Conservation (phyloP, 768 basidiomycete species). For the Kwoniella dejecticola region DNA sequence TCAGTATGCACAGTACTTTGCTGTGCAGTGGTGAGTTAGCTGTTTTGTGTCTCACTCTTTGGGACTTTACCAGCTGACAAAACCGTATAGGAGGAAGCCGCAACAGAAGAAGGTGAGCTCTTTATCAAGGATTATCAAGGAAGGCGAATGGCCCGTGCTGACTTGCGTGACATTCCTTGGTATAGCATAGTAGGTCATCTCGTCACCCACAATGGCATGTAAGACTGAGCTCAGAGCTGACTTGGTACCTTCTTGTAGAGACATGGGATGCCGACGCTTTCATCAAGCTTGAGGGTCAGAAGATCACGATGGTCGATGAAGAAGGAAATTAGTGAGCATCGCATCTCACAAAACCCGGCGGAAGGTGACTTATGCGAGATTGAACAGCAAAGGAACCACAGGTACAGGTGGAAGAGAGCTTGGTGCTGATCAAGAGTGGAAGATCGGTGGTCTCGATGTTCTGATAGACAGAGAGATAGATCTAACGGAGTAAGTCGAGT, state of each 20-base stretch:
- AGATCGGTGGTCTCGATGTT: slow-evolving; percentile 41
- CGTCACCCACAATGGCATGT: background rate
- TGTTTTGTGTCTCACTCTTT: background rate
- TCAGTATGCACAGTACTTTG: slow-evolving; percentile 26
- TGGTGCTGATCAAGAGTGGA: slow-evolving; percentile 39
- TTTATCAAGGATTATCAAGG: background rate
- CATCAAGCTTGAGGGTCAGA: slow-evolving; percentile 41
- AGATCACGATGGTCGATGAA: slow-evolving; percentile 46
- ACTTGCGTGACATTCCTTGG: background rate
- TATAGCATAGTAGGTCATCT: slow-evolving; percentile 38
- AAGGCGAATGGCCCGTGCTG: background rate
- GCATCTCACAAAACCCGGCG: too few species aligned
- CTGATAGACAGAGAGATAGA: slow-evolving; percentile 34
- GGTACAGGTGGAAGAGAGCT: slow-evolving; percentile 22
- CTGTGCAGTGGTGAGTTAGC: slow-evolving; percentile 43
- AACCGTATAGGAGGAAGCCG: slow-evolving; percentile 38
- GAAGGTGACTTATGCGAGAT: background rate
- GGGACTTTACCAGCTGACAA: slow-evolving; percentile 3
- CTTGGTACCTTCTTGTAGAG: slow-evolving; percentile 29
- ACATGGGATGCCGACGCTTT: slow-evolving; percentile 56
- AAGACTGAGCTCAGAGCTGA: background rate
- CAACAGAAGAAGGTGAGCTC: slow-evolving; percentile 47
- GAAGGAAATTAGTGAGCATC: slow-evolving; percentile 46
- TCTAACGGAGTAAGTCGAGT: slow-evolving; percentile 30
- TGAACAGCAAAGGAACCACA: slow-evolving; percentile 25